These are phyloP conservation scores for Endotrypanum monterogeii DNA, from an alignment of 208 protist genomes.

Conservation along the genomic window DNA sequence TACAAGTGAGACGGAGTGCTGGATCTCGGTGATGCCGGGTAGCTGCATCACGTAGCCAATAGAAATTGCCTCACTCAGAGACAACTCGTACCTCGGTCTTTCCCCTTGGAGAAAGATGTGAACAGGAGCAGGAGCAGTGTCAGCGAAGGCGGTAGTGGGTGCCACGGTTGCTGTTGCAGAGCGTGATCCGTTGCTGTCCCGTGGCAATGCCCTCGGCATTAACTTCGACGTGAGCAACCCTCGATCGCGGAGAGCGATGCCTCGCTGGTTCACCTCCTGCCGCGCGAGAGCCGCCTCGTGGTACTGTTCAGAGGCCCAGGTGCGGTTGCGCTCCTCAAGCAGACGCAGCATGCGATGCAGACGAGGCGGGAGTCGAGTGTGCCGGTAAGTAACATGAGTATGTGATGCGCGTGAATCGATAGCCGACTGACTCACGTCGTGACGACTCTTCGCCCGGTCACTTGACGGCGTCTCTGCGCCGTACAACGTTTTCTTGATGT, in stretches of 20 bases:
- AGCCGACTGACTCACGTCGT: background rate
- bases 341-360: constrained; percentile 36
- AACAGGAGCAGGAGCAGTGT: constrained; percentile 44
- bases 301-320: constrained; percentile 35
- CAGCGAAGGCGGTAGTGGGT: constrained; percentile 1
- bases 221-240: constrained; percentile 14
- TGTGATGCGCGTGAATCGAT: background rate
- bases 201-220: background rate
- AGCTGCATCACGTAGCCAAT: constrained; percentile 83
- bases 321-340: constrained; percentile 55
- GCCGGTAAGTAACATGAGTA: background rate
- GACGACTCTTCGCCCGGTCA: background rate
- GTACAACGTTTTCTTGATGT: constrained; percentile 22
- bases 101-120: constrained; percentile 74
- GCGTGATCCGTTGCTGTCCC: background rate
- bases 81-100: constrained; percentile 64
- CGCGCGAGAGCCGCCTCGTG: constrained; percentile 41
- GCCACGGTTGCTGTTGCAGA: background rate
- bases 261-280: constrained; percentile 35
- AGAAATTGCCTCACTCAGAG: constrained; percentile 66
- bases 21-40: constrained; percentile 67
- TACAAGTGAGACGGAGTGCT: constrained; percentile 74
- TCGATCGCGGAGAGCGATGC: constrained; percentile 29
- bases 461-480: constrained; percentile 1
- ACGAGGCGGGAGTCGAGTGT: constrained; percentile 23